Conservation (phyloP, 495 filamentous ascomycete genomes). For the Cercophora scortea region DNA sequence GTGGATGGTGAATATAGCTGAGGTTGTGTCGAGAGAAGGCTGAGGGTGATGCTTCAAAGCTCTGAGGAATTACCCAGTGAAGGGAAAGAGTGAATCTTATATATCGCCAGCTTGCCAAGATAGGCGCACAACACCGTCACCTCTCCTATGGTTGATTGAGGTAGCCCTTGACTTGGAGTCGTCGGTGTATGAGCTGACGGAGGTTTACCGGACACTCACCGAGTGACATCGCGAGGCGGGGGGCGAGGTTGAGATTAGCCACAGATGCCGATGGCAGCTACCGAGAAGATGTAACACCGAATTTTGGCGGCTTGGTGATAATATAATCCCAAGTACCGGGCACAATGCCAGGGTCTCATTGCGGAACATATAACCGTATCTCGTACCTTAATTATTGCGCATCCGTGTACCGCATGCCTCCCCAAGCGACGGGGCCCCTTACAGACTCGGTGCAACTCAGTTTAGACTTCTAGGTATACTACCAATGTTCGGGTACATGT, state of each 20-base stretch:
- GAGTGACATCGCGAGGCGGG: not conserved
- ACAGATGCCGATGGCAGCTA: not conserved
- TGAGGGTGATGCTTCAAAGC: not conserved
- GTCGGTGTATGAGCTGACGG: not conserved
- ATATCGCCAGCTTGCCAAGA: not conserved
- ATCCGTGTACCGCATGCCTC: too few relatives aligned
- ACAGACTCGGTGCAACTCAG: too few relatives aligned
- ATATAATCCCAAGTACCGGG: too few relatives aligned
- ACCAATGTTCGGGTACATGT: too few relatives aligned
- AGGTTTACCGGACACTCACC: not conserved
- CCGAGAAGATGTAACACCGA: too few relatives aligned
- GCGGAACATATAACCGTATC: too few relatives aligned
- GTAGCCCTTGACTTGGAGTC: not conserved
- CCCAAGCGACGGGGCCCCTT: too few relatives aligned
- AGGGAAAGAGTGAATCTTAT: too few relatives aligned
- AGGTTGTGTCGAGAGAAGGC: not conserved
- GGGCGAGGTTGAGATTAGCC: not conserved
- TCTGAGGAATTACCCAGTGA: not conserved
- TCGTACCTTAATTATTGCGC: too few relatives aligned
- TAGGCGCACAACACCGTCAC: not conserved
- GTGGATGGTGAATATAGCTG: not conserved
- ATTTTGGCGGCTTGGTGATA: too few relatives aligned
- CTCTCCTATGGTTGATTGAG: not conserved
- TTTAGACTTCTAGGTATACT: too few relatives aligned
- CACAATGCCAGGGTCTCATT: too few relatives aligned